Evolutionary conservation across 768 basidiomycete genomes (phyloP).

Genomic region (Tulasnella sp.): DNA sequence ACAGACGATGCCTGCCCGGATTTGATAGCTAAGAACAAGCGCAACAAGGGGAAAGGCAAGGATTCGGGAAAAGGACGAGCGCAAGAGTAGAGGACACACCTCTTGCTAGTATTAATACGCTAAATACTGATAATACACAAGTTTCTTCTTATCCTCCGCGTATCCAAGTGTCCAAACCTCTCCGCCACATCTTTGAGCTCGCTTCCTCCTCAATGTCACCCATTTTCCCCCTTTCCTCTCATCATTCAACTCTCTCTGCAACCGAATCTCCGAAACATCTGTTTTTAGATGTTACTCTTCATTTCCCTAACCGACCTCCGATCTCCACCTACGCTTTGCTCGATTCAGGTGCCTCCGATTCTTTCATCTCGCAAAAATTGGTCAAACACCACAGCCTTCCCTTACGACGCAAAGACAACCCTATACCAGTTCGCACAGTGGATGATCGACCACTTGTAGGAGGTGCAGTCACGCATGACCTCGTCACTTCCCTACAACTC

Average conservation of each 20-base stretch:
- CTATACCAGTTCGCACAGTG: slow-evolving; percentile 28
- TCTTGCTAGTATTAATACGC: background rate
- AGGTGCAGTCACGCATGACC: slow-evolving; percentile 31
- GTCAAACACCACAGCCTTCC: slow-evolving; percentile 26
- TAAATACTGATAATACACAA: background rate
- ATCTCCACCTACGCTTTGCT: slow-evolving; percentile 29
- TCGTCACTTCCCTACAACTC: slow-evolving; percentile 24
- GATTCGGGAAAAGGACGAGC: background rate
- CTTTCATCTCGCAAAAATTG: slow-evolving; percentile 29
- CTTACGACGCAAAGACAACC: slow-evolving; percentile 23
- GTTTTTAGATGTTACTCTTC: slow-evolving; percentile 20
- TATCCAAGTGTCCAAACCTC: background rate
- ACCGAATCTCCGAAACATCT: slow-evolving; percentile 20
- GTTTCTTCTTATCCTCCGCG: background rate
- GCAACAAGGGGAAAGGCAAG: background rate
- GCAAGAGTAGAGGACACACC: background rate
- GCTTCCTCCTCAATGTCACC: background rate
- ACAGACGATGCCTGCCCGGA: background rate
- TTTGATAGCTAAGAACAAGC: background rate
- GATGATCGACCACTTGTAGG: slow-evolving; percentile 31
- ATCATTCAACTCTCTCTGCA: background rate
- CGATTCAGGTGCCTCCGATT: slow-evolving; percentile 29
- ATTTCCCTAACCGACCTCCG: slow-evolving; percentile 26
- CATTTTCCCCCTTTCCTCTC: background rate
- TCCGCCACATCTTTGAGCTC: no score